Evolutionary conservation across 164 flowering plant species (phyloP).

Genomic region (Kingdonia uniflora): DNA sequence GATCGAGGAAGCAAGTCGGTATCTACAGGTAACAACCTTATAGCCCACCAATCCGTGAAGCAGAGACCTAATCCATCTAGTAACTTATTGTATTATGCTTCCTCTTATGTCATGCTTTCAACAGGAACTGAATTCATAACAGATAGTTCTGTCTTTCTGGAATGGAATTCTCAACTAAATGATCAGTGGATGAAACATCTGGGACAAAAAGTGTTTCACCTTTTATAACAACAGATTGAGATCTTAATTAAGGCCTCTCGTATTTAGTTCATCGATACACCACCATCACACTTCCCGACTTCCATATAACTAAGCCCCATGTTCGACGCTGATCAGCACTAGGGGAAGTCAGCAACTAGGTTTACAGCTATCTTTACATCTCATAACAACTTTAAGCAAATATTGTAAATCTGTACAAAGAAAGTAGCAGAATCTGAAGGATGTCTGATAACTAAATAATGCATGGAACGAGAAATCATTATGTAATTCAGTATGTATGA

Average conservation of each 20-base stretch:
- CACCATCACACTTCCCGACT: slow-evolving; percentile 94
- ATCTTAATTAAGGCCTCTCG: slow-evolving; percentile 48
- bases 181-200: too few relatives aligned
- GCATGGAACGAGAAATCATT: too few relatives aligned
- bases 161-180: slow-evolving; percentile 7
- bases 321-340: slow-evolving; percentile 77
- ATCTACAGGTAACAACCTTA: slow-evolving; percentile 89
- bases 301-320: slow-evolving; percentile 86
- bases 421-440: too few relatives aligned
- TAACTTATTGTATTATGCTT: slow-evolving; percentile 56
- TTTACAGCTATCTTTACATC: neutral
- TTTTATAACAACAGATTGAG: slow-evolving; percentile 20
- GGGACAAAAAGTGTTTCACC: slow-evolving; percentile 46
- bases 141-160: slow-evolving; percentile 13
- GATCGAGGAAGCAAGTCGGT: slow-evolving; percentile 84
- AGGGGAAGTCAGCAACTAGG: slow-evolving; percentile 8
- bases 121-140: slow-evolving; percentile 10
- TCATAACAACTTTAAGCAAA: neutral
- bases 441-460: too few relatives aligned
- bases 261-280: slow-evolving; percentile 80
- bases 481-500: too few relatives aligned
- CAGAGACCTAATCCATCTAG: slow-evolving; percentile 94
- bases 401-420: neutral
- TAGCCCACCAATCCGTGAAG: slow-evolving; percentile 98
- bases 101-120: slow-evolving; percentile 60